Conservation (phyloP, 352 stramenopile species). For the Phytophthora cajani region DNA sequence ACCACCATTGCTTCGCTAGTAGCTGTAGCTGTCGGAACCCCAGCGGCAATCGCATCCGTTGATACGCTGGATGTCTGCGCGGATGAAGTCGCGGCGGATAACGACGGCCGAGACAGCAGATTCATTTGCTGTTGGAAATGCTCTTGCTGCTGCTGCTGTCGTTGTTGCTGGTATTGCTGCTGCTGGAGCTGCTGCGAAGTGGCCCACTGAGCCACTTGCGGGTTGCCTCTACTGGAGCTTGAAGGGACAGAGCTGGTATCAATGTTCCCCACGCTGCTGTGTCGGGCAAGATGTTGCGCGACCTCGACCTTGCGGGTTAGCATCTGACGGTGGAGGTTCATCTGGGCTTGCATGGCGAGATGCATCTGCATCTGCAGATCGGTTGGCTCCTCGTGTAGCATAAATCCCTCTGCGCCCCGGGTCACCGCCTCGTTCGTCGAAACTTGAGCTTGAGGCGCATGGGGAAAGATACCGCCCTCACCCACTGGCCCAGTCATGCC, state of each 20-base stretch:
- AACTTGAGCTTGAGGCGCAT: conserved; percentile 27
- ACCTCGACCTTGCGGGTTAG: conserved; percentile 86
- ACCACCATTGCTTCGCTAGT: conserved; percentile 15
- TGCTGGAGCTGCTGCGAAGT: conserved; percentile 35
- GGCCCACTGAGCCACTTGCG: conserved; percentile 17
- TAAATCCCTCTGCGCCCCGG: conserved; percentile 49
- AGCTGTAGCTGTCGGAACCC: neutral
- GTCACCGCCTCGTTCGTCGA: conserved; percentile 44
- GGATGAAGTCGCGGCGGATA: conserved; percentile 22
- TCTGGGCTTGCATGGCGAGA: conserved; percentile 87
- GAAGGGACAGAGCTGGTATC: conserved; percentile 22
- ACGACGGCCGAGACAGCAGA: conserved; percentile 24
- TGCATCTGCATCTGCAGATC: conserved; percentile 88
- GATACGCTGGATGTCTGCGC: conserved; percentile 20
- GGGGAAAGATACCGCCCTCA: conserved; percentile 27
- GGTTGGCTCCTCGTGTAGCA: conserved; percentile 62
- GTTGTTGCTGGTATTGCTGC: conserved; percentile 23
- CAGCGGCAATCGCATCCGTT: conserved; percentile 3
- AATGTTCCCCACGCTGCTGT: conserved; percentile 37
- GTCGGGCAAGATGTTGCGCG: conserved; percentile 61
- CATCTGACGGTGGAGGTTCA: conserved; percentile 90
- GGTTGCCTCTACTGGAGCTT: conserved; percentile 26
- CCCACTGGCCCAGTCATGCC: conserved; percentile 37
- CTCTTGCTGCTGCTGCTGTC: conserved; percentile 24
- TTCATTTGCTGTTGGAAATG: conserved; percentile 34